Base-by-base conservation (phyloP, 2,329 filamentous ascomycete genomes). In the Fusarium hostae region DNA sequence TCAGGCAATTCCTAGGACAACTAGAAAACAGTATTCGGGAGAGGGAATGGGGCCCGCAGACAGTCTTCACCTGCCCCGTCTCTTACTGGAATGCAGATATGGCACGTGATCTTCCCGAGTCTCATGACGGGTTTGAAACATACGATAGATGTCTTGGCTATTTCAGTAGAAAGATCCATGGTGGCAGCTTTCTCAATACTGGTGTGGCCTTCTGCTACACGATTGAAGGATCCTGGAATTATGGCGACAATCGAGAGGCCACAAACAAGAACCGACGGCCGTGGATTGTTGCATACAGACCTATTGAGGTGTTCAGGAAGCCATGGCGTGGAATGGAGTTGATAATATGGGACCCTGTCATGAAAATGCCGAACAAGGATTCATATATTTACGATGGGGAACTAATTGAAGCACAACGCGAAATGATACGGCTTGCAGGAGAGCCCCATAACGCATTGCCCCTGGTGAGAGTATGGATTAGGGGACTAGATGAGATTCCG, bases 281-380 rank as follows among this genome's bases (percentile, higher is more conserved):
- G 1, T 90, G 87, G 87, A 68, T 89, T 37, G 85, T 80, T 0
- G 73, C 87, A 18, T 83, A 84, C 63, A 83, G 88, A 15, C 83
- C 85, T 0, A 72, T 78, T 8, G 78, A 84, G n/a, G 78, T 81
- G 3, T 80, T 84, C 60, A 18, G 12, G 2, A 75, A 59, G 26
- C 70, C 76, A 2, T 84, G 79, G 75, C 69, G 4, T 1, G 55
- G 58, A 4, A 81, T 82, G 5, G 87, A 90, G 70, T 71, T 90
- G 16, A 79, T 90, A 9, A 86, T 90, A 41, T 89, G 87, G 87
- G 88, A 90, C 67, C 62, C 79, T 3, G 70, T 76, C 2, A 78
- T 80, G 11, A 70, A 65, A 3, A 79, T 75, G 30, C 76, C 79
- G 10, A 64, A 71, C 0, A 55, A 62, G 1, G 63, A 68, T 18